Evolutionary conservation across 169 alveolate species (phyloP).

Genomic region (Plasmodium berghei): DNA sequence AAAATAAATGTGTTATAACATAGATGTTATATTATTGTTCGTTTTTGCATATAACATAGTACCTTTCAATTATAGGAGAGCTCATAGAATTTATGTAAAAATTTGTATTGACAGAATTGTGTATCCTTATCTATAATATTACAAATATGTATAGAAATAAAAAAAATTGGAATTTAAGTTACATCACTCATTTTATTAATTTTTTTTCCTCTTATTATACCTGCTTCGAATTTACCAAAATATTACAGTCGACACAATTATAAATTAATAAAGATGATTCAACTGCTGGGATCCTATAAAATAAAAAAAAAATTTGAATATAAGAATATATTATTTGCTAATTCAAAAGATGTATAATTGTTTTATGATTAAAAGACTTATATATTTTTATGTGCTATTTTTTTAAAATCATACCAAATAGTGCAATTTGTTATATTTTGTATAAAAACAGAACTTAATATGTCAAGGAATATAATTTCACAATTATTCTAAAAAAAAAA

Average conservation of each 20-base stretch:
- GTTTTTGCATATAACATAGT: background rate
- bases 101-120: constrained; percentile 45
- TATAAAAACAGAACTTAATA: constrained; percentile 71
- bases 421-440: constrained; percentile 58
- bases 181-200: background rate
- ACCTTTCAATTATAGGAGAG: constrained; percentile 71
- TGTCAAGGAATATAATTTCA: constrained; percentile 67
- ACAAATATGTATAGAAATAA: too few relatives aligned
- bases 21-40: too few relatives aligned
- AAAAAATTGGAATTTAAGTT: background rate
- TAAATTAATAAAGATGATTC: constrained; percentile 68
- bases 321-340: background rate
- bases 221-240: constrained; percentile 68
- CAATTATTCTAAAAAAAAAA: constrained; percentile 41
- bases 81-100: constrained; percentile 67
- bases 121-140: constrained; percentile 55
- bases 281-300: constrained; percentile 59
- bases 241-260: constrained; percentile 44
- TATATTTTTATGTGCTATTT: background rate
- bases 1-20: background rate
- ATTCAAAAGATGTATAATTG: too few relatives aligned
- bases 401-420: constrained; percentile 35
- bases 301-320: background rate
- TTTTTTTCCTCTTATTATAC: constrained; percentile 19
- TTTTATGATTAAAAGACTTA: background rate